These are phyloP conservation scores for Xylariomycetidae sp. DNA, from an alignment of 2,329 filamentous ascomycete species.

Conservation along the genomic window DNA sequence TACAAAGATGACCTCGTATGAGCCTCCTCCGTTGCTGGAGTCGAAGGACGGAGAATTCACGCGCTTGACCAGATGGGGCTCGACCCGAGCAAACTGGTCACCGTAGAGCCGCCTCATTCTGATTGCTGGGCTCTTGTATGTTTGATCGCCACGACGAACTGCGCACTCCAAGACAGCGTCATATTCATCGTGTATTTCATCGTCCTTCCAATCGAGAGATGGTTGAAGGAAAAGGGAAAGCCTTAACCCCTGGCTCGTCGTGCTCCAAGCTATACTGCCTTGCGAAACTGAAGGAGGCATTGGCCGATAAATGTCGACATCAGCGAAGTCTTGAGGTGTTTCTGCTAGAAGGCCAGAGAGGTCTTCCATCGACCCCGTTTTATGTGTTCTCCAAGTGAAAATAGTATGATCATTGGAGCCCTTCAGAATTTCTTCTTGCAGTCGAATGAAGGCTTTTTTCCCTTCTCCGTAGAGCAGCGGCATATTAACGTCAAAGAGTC, in stretches of 20 bases:
- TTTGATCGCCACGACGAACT: conserved; percentile 3
- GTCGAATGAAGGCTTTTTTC: conserved; percentile 8
- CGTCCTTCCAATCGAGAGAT: background rate
- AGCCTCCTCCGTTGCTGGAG: background rate
- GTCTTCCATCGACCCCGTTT: background rate
- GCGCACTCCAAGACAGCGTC: conserved; percentile 8
- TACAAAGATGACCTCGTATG: conserved; percentile 7
- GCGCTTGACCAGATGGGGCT: background rate
- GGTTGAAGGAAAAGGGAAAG: conserved; percentile 6
- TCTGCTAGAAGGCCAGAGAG: conserved; percentile 11
- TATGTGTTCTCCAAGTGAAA: conserved; percentile 4
- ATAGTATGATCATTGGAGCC: conserved; percentile 9
- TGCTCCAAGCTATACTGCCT: conserved; percentile 7
- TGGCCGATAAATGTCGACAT: conserved; percentile 6
- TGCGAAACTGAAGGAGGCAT: conserved; percentile 5
- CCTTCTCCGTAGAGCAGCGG: conserved; percentile 11
- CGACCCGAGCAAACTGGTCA: conserved; percentile 10
- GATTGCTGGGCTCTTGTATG: conserved; percentile 8
- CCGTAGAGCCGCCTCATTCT: conserved; percentile 8
- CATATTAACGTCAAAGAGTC: conserved; percentile 12
- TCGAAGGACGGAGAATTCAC: conserved; percentile 7
- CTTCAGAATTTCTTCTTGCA: conserved; percentile 12
- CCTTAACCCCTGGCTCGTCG: conserved; percentile 8
- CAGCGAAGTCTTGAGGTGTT: conserved; percentile 5
- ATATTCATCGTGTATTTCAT: conserved; percentile 4